These are phyloP conservation scores for Aureobasidium sp. DNA, from an alignment of 2,329 filamentous ascomycete species.

Conservation along the genomic window DNA sequence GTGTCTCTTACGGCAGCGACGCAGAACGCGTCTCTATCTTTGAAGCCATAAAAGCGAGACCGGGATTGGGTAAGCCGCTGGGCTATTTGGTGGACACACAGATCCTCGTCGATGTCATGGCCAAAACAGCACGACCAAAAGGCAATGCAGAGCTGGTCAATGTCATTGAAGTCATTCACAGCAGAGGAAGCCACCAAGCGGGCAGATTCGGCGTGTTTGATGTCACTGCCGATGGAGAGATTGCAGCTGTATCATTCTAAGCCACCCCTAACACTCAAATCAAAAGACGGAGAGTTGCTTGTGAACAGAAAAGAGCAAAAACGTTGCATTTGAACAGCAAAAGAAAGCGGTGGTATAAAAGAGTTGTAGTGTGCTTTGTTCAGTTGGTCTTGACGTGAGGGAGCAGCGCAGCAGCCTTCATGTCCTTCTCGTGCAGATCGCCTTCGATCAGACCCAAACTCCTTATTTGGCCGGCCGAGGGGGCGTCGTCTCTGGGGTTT, in stretches of 20 bases:
- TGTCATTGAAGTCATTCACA: conserved; percentile 40
- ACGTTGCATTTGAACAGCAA: not conserved
- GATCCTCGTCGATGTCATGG: conserved; percentile 35
- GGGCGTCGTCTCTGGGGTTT: conserved; percentile 70
- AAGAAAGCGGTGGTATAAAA: not conserved
- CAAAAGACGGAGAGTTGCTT: not conserved
- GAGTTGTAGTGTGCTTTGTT: not conserved
- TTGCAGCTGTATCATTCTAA: not conserved
- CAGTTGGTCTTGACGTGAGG: conserved; percentile 27
- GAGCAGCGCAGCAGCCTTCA: conserved; percentile 39
- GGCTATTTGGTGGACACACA: conserved; percentile 33
- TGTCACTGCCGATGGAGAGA: conserved; percentile 13
- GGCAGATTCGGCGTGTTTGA: conserved; percentile 33
- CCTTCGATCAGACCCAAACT: conserved; percentile 70
- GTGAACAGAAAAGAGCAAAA: not conserved
- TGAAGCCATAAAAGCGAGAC: conserved; percentile 30
- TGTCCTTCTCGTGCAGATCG: conserved; percentile 67
- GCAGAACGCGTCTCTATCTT: conserved; percentile 33
- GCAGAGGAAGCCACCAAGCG: conserved; percentile 32
- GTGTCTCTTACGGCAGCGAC: conserved; percentile 14
- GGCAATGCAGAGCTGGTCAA: conserved; percentile 24
- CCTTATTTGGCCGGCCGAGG: conserved; percentile 78
- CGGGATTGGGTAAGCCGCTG: conserved; percentile 34
- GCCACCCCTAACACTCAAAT: too few species aligned
- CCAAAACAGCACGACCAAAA: conserved; percentile 19